Evolutionary conservation across 2,329 filamentous ascomycete species (phyloP).

Genomic region (Hymenoscyphus fructigenus): DNA sequence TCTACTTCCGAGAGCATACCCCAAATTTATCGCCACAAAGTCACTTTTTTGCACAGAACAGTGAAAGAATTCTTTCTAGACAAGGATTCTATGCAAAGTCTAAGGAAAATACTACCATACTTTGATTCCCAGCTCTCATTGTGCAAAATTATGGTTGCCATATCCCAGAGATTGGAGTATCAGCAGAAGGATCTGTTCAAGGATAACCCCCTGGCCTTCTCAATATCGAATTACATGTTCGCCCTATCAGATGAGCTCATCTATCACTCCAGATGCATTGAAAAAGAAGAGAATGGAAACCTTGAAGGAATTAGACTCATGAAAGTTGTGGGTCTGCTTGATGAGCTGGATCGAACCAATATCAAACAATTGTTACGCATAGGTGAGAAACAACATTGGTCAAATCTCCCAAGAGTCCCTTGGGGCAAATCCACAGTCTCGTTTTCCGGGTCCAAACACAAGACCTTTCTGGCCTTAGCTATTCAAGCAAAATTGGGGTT

Average conservation of each 20-base stretch:
- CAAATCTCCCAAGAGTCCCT: background rate
- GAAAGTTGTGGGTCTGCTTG: background rate
- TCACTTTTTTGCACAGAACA: slow-evolving; percentile 2
- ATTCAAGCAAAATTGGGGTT: background rate
- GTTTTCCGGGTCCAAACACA: background rate
- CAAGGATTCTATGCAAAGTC: background rate
- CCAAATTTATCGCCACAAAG: background rate
- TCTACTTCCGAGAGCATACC: background rate
- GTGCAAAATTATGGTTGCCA: background rate
- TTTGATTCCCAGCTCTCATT: background rate
- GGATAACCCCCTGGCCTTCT: no score
- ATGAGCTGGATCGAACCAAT: background rate
- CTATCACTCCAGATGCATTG: background rate
- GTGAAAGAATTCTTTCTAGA: slow-evolving; percentile 2
- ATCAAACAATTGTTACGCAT: background rate
- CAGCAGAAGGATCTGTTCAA: background rate
- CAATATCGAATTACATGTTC: background rate
- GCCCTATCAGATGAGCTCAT: background rate
- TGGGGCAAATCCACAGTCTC: background rate
- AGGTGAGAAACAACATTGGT: background rate
- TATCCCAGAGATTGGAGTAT: background rate
- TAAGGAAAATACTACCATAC: background rate
- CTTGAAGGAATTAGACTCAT: background rate
- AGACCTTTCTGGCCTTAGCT: background rate
- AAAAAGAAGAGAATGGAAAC: background rate